A percentile compares a stretch with the other conserved stretches of the same genome.
Evolutionary conservation across 768 basidiomycete species (phyloP).

Genomic region (Clitopilus passeckerianus): DNA sequence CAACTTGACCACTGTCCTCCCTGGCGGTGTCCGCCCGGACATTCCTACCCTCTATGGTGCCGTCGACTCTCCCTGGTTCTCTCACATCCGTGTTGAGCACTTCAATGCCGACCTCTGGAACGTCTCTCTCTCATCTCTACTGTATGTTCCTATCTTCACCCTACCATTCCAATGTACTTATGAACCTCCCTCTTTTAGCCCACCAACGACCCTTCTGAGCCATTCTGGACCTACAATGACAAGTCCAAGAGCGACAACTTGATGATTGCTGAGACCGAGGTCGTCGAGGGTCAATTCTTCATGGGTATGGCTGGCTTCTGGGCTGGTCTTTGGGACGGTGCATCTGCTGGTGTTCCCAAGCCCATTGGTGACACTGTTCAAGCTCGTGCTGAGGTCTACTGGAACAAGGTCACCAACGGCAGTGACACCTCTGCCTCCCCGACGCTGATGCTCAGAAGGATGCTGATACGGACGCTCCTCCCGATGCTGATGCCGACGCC

Average conservation of each 20-base stretch:
- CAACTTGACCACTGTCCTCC: conserved; percentile 14
- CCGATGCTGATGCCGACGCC: background rate
- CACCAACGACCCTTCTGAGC: conserved; percentile 12
- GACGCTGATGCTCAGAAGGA: background rate
- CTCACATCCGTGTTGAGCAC: conserved; percentile 17
- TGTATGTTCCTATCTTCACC: conserved; percentile 5
- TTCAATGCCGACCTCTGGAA: conserved; percentile 19
- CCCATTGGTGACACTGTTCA: background rate
- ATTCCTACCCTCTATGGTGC: conserved; percentile 17
- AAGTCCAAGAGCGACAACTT: conserved; percentile 5
- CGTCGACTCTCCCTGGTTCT: conserved; percentile 12
- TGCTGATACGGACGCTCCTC: too few relatives aligned
- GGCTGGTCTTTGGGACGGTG: conserved; percentile 10
- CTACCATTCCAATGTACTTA: background rate
- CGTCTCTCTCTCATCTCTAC: conserved; percentile 9
- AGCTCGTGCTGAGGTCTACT: background rate
- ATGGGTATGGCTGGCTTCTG: background rate
- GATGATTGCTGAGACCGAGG: conserved; percentile 12
- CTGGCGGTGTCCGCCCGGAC: conserved; percentile 10
- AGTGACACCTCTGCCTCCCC: background rate
- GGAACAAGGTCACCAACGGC: background rate
- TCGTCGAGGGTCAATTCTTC: background rate
- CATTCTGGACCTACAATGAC: conserved; percentile 15
- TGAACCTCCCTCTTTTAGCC: conserved; percentile 5
- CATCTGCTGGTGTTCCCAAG: background rate